Conservation (phyloP, 352 stramenopile genomes). For the Phytophthora tentaculata region DNA sequence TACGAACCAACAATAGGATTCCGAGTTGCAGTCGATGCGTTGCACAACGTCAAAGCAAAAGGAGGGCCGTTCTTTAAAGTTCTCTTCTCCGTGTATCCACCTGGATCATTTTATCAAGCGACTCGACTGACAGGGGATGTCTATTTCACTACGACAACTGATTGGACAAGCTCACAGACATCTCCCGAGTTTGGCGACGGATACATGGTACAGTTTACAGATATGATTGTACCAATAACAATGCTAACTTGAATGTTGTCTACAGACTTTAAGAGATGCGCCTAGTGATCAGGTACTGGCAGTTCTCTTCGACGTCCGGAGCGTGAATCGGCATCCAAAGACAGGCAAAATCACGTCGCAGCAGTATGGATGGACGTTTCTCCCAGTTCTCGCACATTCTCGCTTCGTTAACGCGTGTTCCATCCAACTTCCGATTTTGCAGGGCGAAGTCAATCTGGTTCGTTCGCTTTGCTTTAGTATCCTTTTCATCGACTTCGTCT, state of each 20-base stretch:
- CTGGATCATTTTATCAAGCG: constrained; percentile 67
- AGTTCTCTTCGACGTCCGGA: constrained; percentile 69
- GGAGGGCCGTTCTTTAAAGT: constrained; percentile 57
- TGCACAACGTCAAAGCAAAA: constrained; percentile 75
- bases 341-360: constrained; percentile 50
- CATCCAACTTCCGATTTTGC: constrained; percentile 71
- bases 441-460: constrained; percentile 68
- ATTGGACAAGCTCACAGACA: constrained; percentile 64
- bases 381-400: constrained; percentile 52
- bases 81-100: constrained; percentile 57
- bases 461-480: constrained; percentile 9
- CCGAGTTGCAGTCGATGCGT: constrained; percentile 63
- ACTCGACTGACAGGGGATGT: constrained; percentile 57
- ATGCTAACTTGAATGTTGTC: constrained; percentile 8
- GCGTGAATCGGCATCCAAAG: constrained; percentile 50
- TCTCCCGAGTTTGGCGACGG: constrained; percentile 69
- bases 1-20: constrained; percentile 73
- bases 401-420: constrained; percentile 42
- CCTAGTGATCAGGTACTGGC: constrained; percentile 32
- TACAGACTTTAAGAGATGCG: constrained; percentile 59
- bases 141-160: constrained; percentile 64
- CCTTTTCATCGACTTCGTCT: neutral
- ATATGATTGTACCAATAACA: neutral
- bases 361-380: constrained; percentile 69
- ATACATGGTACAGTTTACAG: constrained; percentile 44